phyloP scores from a whole-genome alignment of 129 eudicot species.

The Silybum marianum region DNA sequence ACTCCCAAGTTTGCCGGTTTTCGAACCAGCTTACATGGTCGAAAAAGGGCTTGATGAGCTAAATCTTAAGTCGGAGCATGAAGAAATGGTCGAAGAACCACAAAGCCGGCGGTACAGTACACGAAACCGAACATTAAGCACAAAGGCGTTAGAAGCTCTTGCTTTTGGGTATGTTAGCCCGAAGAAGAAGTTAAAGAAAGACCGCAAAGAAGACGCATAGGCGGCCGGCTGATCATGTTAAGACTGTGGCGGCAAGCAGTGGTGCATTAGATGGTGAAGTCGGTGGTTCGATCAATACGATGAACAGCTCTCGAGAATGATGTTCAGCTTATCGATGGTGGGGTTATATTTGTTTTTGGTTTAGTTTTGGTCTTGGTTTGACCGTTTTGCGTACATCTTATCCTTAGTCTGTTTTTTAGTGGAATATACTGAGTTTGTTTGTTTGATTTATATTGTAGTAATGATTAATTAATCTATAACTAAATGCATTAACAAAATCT shows the following conservation, averaged over 20 bases:
- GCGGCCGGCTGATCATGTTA: conserved; percentile 6
- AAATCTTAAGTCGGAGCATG: not conserved
- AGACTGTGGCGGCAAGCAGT: not conserved
- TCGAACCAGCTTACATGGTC: conserved; percentile 12
- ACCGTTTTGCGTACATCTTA: too few species aligned
- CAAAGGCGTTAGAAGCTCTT: conserved; percentile 45
- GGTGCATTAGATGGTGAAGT: not conserved
- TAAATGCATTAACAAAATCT: too few species aligned
- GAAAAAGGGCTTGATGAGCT: not conserved
- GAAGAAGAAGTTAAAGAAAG: conserved; percentile 28
- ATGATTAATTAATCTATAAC: too few species aligned
- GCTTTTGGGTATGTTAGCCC: conserved; percentile 29
- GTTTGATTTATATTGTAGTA: too few species aligned
- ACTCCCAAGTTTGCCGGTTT: conserved; percentile 27
- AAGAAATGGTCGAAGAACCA: not conserved
- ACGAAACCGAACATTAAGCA: conserved; percentile 39
- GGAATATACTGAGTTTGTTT: too few species aligned
- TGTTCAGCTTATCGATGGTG: not conserved
- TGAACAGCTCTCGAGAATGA: not conserved
- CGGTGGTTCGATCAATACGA: not conserved
- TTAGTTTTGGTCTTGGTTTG: too few species aligned
- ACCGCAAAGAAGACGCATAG: conserved; percentile 21
- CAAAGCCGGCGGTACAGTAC: conserved; percentile 34
- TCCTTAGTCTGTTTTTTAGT: too few species aligned
- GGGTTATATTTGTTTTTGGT: too few species aligned